Evolutionary conservation across 2,329 filamentous ascomycete genomes (phyloP).

Genomic region (Penicillium sp.): DNA sequence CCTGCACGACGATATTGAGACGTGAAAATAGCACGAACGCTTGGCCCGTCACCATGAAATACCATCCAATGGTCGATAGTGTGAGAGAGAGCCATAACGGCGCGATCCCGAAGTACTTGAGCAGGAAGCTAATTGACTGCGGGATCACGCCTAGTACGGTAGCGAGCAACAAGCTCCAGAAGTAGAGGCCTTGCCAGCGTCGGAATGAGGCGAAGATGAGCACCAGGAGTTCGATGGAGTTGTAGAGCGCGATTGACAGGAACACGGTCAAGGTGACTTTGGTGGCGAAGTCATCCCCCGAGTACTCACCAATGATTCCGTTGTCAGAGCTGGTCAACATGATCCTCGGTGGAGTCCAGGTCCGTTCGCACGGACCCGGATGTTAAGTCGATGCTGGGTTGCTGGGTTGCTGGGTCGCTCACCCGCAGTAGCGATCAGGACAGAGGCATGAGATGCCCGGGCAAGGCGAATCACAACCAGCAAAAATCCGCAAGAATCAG

Average conservation of each 20-base stretch:
- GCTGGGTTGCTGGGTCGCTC: not conserved
- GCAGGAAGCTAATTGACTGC: conserved; percentile 21
- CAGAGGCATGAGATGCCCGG: conserved; percentile 1
- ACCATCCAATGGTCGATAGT: conserved; percentile 6
- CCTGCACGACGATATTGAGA: conserved; percentile 10
- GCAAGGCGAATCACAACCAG: not conserved
- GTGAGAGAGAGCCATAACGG: conserved; percentile 12
- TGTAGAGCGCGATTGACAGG: conserved; percentile 15
- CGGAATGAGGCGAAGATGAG: conserved; percentile 49
- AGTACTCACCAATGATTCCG: conserved; percentile 9
- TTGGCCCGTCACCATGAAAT: conserved; percentile 8
- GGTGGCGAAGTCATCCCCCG: conserved; percentile 5
- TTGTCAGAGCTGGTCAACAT: conserved; percentile 4
- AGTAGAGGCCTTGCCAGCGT: conserved; percentile 47
- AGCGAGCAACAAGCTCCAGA: conserved; percentile 47
- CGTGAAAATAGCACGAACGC: conserved; percentile 5
- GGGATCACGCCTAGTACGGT: conserved; percentile 42
- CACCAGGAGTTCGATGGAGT: conserved; percentile 43
- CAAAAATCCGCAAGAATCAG: not conserved
- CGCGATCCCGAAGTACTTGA: conserved; percentile 7
- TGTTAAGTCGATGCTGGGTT: not conserved
- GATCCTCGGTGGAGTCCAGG: not conserved
- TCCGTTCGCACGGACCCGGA: conserved; percentile 1
- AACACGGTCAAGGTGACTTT: conserved; percentile 9
- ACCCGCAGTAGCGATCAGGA: not conserved